A percentile compares a stretch with the other conserved stretches of the same genome.
phyloP scores from a whole-genome alignment of 2,329 filamentous ascomycete species.

The Pyrenochaeta sp. region DNA sequence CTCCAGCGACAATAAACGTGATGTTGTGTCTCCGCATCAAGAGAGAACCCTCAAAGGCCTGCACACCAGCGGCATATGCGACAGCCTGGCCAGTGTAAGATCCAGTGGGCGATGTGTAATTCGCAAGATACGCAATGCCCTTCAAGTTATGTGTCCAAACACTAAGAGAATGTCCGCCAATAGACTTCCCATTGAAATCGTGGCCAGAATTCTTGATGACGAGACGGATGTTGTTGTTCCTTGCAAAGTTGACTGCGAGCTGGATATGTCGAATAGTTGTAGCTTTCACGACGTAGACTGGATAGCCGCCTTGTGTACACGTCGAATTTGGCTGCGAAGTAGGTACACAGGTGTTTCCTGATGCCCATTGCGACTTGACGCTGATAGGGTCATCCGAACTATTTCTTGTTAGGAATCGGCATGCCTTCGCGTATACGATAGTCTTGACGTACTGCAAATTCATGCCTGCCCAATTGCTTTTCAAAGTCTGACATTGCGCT shows the following conservation, averaged over 20 bases:
- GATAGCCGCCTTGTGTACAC: slow-evolving; percentile 39
- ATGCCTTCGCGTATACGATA: too few relatives aligned
- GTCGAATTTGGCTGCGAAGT: slow-evolving; percentile 27
- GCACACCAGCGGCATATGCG: slow-evolving; percentile 39
- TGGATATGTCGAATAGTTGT: slow-evolving; percentile 37
- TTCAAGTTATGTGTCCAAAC: slow-evolving; percentile 44
- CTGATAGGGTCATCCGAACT: slow-evolving; percentile 38
- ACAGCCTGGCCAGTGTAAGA: slow-evolving; percentile 41
- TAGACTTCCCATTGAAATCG: slow-evolving; percentile 38
- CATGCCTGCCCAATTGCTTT: slow-evolving; percentile 24
- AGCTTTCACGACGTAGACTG: slow-evolving; percentile 34
- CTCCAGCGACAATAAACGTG: slow-evolving; percentile 6
- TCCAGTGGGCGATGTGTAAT: slow-evolving; percentile 30
- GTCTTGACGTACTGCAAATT: slow-evolving; percentile 24
- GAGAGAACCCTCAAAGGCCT: slow-evolving; percentile 23
- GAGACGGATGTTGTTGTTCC: slow-evolving; percentile 33
- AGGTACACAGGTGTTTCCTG: slow-evolving; percentile 39
- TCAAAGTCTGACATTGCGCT: slow-evolving; percentile 22
- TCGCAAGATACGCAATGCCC: slow-evolving; percentile 32
- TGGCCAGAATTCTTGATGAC: slow-evolving; percentile 46
- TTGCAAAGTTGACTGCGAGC: slow-evolving; percentile 39
- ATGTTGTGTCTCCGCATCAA: neutral
- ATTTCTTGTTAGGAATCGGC: too few relatives aligned
- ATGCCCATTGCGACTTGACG: slow-evolving; percentile 36
- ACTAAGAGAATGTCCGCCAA: slow-evolving; percentile 31